Conservation (phyloP, 768 basidiomycete species). For the Kwoniella newhampshirensis region DNA sequence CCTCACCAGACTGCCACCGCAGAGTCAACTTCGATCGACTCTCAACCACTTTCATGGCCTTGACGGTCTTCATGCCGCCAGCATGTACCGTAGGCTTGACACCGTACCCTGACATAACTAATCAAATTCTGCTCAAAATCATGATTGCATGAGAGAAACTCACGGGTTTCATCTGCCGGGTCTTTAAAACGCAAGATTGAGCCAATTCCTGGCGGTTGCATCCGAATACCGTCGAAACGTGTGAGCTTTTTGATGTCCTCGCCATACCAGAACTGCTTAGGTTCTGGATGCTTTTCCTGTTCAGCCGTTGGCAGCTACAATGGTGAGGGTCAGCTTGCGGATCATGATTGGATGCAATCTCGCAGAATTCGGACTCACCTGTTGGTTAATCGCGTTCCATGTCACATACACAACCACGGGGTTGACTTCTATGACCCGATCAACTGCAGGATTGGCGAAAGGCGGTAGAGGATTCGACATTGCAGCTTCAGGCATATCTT, state of each 20-base stretch:
- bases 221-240: conserved; percentile 63
- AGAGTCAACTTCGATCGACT: conserved; percentile 69
- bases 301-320: conserved; percentile 63
- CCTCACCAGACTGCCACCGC: conserved; percentile 80
- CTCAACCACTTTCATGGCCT: conserved; percentile 65
- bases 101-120: conserved; percentile 42
- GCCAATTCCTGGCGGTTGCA: conserved; percentile 68
- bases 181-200: conserved; percentile 68
- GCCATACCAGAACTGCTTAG: conserved; percentile 73
- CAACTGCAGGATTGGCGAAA: conserved; percentile 13
- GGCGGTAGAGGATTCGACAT: conserved; percentile 8
- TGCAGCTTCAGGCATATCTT: neutral
- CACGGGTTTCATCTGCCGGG: conserved; percentile 12
- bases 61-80: conserved; percentile 57
- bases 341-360: neutral
- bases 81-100: conserved; percentile 66
- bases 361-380: too few species aligned
- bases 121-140: neutral
- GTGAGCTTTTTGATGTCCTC: conserved; percentile 65
- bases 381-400: conserved; percentile 87
- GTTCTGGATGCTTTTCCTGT: conserved; percentile 64
- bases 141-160: neutral
- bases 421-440: conserved; percentile 64
- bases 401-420: conserved; percentile 76
- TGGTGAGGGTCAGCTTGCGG: neutral